Conservation (phyloP, 192 early-diverging fungal genomes). For the Backusella macrospora region DNA sequence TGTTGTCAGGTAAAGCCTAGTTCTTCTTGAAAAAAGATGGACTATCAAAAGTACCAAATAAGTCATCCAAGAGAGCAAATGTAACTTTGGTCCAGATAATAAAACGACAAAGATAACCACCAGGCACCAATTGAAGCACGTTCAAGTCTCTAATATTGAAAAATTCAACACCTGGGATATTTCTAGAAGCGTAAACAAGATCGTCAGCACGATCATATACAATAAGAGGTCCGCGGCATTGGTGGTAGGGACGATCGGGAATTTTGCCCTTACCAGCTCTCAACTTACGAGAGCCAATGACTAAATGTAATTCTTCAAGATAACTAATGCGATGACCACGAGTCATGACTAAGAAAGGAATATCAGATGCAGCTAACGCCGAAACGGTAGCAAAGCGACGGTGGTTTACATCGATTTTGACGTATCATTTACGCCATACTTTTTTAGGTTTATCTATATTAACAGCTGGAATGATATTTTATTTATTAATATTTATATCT, state of each 20-base stretch:
- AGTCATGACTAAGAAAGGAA: conserved; percentile 89
- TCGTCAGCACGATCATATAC: conserved; percentile 95
- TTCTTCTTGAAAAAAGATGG: conserved; percentile 87
- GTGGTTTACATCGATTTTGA: conserved; percentile 98
- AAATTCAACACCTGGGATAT: conserved; percentile 97
- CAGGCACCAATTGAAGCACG: conserved; percentile 97
- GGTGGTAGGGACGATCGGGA: conserved; percentile 94
- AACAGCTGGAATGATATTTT: no score
- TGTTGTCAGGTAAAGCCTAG: conserved; percentile 77
- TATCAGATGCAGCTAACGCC: conserved; percentile 92
- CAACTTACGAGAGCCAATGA: conserved; percentile 91
- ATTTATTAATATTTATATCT: no score
- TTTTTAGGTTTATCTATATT: background rate
- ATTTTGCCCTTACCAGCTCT: conserved; percentile 97
- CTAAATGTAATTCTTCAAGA: conserved; percentile 94
- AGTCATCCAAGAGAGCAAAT: conserved; percentile 88
- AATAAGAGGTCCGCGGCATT: conserved; percentile 95
- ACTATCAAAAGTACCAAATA: conserved; percentile 88
- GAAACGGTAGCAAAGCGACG: conserved; percentile 96
- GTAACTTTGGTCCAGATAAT: conserved; percentile 97
- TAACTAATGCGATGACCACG: conserved; percentile 95
- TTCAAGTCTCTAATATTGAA: conserved; percentile 89
- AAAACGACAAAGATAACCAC: conserved; percentile 98
- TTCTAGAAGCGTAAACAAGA: conserved; percentile 94
- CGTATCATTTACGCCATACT: conserved; percentile 99